Evolutionary conservation across 179 eudicot genomes (phyloP).

Genomic region (Spergularia azorica): DNA sequence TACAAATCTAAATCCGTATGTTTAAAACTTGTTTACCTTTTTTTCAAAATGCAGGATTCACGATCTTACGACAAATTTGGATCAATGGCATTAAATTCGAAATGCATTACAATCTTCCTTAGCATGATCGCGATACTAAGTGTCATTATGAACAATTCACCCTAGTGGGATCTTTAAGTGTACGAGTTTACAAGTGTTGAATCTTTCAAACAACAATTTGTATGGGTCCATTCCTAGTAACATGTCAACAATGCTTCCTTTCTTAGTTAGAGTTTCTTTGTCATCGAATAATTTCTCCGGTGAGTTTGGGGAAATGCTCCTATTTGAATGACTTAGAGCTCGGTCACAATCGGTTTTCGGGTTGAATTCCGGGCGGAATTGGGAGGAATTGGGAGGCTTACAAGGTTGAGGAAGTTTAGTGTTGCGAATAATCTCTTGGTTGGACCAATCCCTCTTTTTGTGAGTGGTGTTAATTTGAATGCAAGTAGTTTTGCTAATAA

Average conservation of each 20-base stretch:
- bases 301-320: slow-evolving; percentile 15
- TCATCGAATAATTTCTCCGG: slow-evolving; percentile 24
- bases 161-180: slow-evolving; percentile 17
- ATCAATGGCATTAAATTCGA: not conserved
- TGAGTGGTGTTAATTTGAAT: slow-evolving; percentile 18
- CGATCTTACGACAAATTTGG: not conserved
- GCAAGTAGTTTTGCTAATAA: slow-evolving; percentile 29
- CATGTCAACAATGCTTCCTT: slow-evolving; percentile 23
- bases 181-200: not conserved
- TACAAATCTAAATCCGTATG: too few relatives aligned
- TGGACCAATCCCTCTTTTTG: slow-evolving; percentile 28
- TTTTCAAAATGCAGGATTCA: too few relatives aligned
- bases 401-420: slow-evolving; percentile 21
- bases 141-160: not conserved
- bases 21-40: too few relatives aligned
- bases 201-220: slow-evolving; percentile 24
- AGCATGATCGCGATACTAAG: not conserved
- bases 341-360: slow-evolving; percentile 24
- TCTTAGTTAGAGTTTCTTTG: slow-evolving; percentile 3
- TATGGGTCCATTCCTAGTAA: slow-evolving; percentile 24
- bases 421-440: slow-evolving; percentile 29
- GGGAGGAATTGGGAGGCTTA: slow-evolving; percentile 17
- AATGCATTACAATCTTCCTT: not conserved
- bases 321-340: slow-evolving; percentile 29
- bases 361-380: slow-evolving; percentile 16